These are phyloP conservation scores for Cytospora schulzeri DNA, from an alignment of 2,329 filamentous ascomycete species.

Conservation along the genomic window DNA sequence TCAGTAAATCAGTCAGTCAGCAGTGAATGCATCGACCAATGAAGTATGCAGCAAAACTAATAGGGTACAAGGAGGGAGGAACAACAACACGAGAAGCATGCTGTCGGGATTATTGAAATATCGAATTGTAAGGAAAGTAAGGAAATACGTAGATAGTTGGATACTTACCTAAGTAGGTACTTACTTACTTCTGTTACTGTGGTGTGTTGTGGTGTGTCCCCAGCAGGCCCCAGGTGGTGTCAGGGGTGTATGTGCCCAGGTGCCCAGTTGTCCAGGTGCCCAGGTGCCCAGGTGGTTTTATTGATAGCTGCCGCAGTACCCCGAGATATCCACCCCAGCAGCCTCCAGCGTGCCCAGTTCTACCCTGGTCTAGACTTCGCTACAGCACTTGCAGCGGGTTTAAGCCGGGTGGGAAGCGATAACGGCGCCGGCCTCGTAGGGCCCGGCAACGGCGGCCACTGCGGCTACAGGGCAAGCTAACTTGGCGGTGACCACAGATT, in stretches of 20 bases:
- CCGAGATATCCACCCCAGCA: no score
- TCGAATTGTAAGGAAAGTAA: no score
- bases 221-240: no score
- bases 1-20: not conserved
- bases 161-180: no score
- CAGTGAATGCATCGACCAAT: conserved; percentile 4
- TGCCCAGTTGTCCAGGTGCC: no score
- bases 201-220: no score
- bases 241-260: no score
- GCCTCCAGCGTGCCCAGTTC: no score
- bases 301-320: no score
- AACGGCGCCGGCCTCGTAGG: not conserved
- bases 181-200: no score
- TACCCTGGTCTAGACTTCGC: not conserved
- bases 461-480: not conserved
- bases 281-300: no score
- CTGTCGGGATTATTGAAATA: not conserved
- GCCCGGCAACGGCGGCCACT: not conserved
- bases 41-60: conserved; percentile 6
- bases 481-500: not conserved
- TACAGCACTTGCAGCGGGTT: not conserved
- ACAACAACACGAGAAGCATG: not conserved
- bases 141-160: no score
- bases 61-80: not conserved
- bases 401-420: not conserved